Evolutionary conservation across 345 rosid species (phyloP), one percentile per base, ranked within the genome.

Genomic region (Trapa bicornis): DNA sequence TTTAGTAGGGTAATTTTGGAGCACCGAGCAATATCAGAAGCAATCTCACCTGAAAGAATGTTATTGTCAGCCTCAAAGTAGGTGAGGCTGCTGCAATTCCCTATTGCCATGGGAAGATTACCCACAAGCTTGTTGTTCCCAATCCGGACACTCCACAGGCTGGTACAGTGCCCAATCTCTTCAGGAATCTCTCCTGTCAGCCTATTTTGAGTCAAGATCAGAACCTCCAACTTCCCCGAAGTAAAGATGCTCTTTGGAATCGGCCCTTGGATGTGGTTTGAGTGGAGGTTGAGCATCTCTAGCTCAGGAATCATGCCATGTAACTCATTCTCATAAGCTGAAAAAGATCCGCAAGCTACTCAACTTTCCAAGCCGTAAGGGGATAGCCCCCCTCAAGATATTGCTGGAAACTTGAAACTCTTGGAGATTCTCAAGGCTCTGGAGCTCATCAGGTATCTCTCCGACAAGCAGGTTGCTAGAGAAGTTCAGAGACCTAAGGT

Each of bases 31-130:
- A 94, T 86, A 74, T 83, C 99, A 0, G 88, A 63, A 62, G 84
- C 85, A 74, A 94, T 76, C 71, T 83, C 85, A 71, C 99, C 96
- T 14, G 99, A 90, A 37, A 93, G 84, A 74, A 78, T 77, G 83
- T 93, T 93, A 56, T 84, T 84, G 73, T 87, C 81, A 3, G 92
- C 99, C 80, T 93, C 99, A 70, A 93, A 93, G 73, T 90, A 93
- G 0, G 99, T 80, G 68, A 93, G 94, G 78, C 95, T 82, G 64
- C 77, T 87, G n/a, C 81, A 84, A 68, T 93, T 90, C 36, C 92
- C 99, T 11, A 93, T 82, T 12, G 85, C 67, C 77, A 71, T 83
- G 2, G 99, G 99, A 76, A 93, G 83, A 65, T 68, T 80, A 67
- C 98, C 98, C 0, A 81, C 77, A 71, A 93, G 89, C 69, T 77